These are phyloP conservation scores for Pseudonitzschia multiseries DNA, from an alignment of 108 stramenopile genomes.

Conservation along the genomic window DNA sequence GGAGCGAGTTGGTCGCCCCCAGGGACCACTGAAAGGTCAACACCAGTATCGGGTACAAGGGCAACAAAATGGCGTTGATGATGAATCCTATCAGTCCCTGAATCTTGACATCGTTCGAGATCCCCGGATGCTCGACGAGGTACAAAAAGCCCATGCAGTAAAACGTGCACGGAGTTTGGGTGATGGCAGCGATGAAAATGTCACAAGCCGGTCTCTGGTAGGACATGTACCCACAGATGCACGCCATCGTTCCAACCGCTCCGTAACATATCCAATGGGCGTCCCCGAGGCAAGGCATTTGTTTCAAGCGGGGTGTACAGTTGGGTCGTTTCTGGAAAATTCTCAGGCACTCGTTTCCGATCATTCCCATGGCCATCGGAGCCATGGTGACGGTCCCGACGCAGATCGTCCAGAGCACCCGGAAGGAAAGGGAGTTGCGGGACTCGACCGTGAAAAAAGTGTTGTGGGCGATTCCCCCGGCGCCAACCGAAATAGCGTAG, in stretches of 20 bases:
- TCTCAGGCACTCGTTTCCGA: slow-evolving; percentile 55
- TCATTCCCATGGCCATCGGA: slow-evolving; percentile 66
- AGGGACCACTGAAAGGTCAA: slow-evolving; percentile 64
- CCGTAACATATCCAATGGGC: slow-evolving; percentile 75
- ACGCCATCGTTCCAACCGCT: slow-evolving; percentile 41
- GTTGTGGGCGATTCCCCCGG: slow-evolving; percentile 78
- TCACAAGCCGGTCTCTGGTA: slow-evolving; percentile 89
- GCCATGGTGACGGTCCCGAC: slow-evolving; percentile 82
- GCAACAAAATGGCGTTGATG: slow-evolving; percentile 78
- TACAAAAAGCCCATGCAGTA: slow-evolving; percentile 51
- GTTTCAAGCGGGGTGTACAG: slow-evolving; percentile 19
- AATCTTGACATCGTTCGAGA: slow-evolving; percentile 18
- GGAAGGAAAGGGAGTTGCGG: slow-evolving; percentile 60
- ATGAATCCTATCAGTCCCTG: slow-evolving; percentile 65
- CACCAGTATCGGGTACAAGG: slow-evolving; percentile 78
- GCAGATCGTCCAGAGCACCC: slow-evolving; percentile 74
- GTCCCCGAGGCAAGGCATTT: slow-evolving; percentile 31
- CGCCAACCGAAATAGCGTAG: slow-evolving; percentile 61
- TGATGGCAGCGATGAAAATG: slow-evolving; percentile 85
- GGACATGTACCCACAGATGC: slow-evolving; percentile 57
- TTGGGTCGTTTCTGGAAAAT: slow-evolving; percentile 28
- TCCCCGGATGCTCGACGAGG: slow-evolving; percentile 15
- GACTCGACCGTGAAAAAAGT: slow-evolving; percentile 45
- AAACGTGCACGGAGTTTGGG: slow-evolving; percentile 70
- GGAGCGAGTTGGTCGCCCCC: slow-evolving; percentile 63